Evolutionary conservation across 495 filamentous ascomycete genomes (phyloP).

Genomic region (Sphaerosporella brunnea): DNA sequence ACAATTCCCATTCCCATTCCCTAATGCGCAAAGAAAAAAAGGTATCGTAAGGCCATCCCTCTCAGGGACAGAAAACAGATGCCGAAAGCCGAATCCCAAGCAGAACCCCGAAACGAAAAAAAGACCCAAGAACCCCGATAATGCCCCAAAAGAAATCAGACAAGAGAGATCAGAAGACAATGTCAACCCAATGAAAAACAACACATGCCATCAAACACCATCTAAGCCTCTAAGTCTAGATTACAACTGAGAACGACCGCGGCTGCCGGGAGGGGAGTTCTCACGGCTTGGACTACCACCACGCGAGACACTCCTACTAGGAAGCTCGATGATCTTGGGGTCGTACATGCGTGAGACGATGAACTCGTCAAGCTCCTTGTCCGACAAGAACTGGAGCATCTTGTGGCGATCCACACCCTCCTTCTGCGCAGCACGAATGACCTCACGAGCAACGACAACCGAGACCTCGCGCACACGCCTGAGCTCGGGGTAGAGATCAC

Average conservation of each 20-base stretch:
- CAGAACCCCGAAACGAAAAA: not conserved
- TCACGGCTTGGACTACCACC: not conserved
- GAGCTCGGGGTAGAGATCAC: slow-evolving; percentile 85
- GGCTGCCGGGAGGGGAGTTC: not conserved
- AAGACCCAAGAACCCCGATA: not conserved
- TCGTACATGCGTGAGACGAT: slow-evolving; percentile 60
- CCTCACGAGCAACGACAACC: slow-evolving; percentile 69
- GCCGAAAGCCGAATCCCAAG: not conserved
- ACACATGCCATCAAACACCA: not conserved
- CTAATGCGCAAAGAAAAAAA: not conserved
- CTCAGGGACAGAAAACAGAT: not conserved
- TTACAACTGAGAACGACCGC: not conserved
- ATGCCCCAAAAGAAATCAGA: not conserved
- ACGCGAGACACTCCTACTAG: not conserved
- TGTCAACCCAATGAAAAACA: not conserved
- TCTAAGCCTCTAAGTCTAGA: not conserved
- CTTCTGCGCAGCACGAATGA: slow-evolving; percentile 73
- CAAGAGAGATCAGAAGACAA: not conserved
- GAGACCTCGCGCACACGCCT: slow-evolving; percentile 79
- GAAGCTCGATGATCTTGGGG: slow-evolving; percentile 26
- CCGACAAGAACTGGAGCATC: slow-evolving; percentile 40
- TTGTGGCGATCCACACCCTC: slow-evolving; percentile 54
- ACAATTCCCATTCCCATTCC: too few relatives aligned
- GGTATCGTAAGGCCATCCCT: not conserved
- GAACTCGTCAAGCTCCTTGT: slow-evolving; percentile 48